phyloP scores from a whole-genome alignment of 140 eudicot genomes.

The Bidens hawaiensis region DNA sequence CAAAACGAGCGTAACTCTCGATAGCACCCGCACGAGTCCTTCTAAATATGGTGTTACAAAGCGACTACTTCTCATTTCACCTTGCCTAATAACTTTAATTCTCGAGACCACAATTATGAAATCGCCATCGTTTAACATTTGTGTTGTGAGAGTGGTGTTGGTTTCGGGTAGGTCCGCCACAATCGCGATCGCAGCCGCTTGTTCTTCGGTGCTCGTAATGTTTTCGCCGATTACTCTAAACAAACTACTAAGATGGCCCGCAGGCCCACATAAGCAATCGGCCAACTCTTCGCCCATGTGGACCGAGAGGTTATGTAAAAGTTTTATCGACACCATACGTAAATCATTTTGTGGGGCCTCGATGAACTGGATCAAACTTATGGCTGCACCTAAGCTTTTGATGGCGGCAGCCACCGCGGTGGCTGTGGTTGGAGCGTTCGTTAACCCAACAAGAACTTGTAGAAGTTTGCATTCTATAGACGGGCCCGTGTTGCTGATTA shows the following conservation, averaged over 20 bases:
- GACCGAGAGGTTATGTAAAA: conserved; percentile 65
- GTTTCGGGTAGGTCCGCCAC: conserved; percentile 79
- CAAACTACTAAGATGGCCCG: conserved; percentile 72
- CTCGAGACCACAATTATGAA: conserved; percentile 54
- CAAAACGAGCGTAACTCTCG: conserved; percentile 65
- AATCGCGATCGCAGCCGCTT: conserved; percentile 79
- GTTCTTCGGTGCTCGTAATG: conserved; percentile 79
- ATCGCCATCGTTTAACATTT: conserved; percentile 66
- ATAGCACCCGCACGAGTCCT: conserved; percentile 85
- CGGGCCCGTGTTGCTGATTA: conserved; percentile 91
- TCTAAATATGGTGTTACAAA: conserved; percentile 79
- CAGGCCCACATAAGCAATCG: conserved; percentile 53
- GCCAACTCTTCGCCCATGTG: conserved; percentile 76
- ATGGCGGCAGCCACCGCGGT: conserved; percentile 68
- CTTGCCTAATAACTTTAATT: conserved; percentile 63
- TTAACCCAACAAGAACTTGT: conserved; percentile 86
- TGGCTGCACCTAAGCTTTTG: conserved; percentile 82
- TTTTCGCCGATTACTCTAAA: conserved; percentile 55
- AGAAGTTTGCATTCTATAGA: conserved; percentile 82
- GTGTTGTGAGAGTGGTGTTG: conserved; percentile 58
- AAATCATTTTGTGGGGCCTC: conserved; percentile 85
- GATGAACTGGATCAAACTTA: conserved; percentile 84
- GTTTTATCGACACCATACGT: conserved; percentile 66
- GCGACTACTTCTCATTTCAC: conserved; percentile 75
- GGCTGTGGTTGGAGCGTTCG: conserved; percentile 56